phyloP scores from a whole-genome alignment of 2,329 filamentous ascomycete genomes.

The Aspergillus melleus region DNA sequence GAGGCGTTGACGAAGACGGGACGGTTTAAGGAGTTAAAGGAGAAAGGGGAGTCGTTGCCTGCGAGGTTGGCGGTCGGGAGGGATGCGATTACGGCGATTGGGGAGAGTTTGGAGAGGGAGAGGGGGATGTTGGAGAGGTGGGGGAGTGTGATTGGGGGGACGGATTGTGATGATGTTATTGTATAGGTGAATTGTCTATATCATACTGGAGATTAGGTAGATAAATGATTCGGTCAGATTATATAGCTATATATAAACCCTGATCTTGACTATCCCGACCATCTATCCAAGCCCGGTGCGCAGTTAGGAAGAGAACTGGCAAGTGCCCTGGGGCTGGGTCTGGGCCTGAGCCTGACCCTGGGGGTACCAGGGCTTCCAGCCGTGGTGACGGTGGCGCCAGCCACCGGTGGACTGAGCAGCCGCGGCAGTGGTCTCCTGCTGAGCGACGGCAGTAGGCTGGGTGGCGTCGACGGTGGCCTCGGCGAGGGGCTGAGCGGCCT shows the following conservation, averaged over 20 bases:
- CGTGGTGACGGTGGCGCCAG: neutral
- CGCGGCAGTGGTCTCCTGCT: too few species aligned
- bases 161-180: conserved; percentile 13
- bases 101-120: conserved; percentile 2
- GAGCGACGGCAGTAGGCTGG: too few species aligned
- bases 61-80: conserved; percentile 4
- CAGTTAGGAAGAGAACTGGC: neutral
- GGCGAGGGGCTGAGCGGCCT: neutral
- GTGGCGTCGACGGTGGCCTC: too few species aligned
- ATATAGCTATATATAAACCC: neutral
- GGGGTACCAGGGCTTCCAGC: neutral
- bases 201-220: neutral
- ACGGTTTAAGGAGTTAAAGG: neutral
- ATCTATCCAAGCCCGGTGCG: too few species aligned
- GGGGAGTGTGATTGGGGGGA: conserved; percentile 8
- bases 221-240: neutral
- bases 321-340: neutral
- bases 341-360: neutral
- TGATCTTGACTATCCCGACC: too few species aligned
- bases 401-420: neutral
- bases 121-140: conserved; percentile 9
- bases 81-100: conserved; percentile 7
- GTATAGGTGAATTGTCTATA: too few species aligned
- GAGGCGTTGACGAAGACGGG: conserved; percentile 15
- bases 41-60: neutral